A percentile compares a stretch with the other conserved stretches of the same genome.
phyloP scores from a whole-genome alignment of 257 asterid genomes.

The Knoxia roxburghii region DNA sequence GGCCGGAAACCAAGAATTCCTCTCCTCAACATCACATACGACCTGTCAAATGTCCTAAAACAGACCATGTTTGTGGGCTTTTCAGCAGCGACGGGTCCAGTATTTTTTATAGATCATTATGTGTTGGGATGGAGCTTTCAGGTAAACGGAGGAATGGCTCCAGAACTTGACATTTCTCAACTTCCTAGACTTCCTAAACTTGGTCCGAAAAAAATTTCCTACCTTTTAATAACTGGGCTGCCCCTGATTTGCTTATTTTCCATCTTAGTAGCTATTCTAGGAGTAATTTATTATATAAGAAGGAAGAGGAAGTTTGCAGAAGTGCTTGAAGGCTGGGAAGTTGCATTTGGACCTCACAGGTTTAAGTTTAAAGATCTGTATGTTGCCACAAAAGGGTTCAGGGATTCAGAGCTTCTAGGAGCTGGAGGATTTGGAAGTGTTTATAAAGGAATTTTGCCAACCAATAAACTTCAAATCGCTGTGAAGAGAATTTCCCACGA shows the following conservation, averaged over 20 bases:
- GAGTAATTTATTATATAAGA: constrained; percentile 22
- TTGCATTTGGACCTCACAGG: constrained; percentile 49
- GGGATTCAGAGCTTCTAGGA: constrained; percentile 46
- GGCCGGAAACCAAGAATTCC: constrained; percentile 37
- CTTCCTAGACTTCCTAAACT: constrained; percentile 54
- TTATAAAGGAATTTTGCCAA: constrained; percentile 43
- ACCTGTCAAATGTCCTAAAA: constrained; percentile 40
- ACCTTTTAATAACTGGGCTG: constrained; percentile 28
- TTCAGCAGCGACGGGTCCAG: constrained; percentile 41
- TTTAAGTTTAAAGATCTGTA: constrained; percentile 53
- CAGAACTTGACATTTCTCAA: constrained; percentile 32
- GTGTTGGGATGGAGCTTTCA: constrained; percentile 63
- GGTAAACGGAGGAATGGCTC: constrained; percentile 30
- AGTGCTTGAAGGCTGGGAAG: constrained; percentile 61
- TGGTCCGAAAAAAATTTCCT: constrained; percentile 32
- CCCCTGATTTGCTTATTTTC: constrained; percentile 24
- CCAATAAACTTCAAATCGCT: constrained; percentile 35
- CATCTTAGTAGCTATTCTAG: neutral
- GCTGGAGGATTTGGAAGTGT: constrained; percentile 68
- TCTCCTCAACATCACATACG: constrained; percentile 23
- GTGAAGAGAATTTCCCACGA: constrained; percentile 60
- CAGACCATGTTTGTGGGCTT: constrained; percentile 55
- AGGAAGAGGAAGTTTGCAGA: constrained; percentile 46
- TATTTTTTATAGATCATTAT: constrained; percentile 36
- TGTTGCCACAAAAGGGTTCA: constrained; percentile 51